Base-by-base conservation (phyloP, 139 green algal species). In the Diplosphaera chodatii region DNA sequence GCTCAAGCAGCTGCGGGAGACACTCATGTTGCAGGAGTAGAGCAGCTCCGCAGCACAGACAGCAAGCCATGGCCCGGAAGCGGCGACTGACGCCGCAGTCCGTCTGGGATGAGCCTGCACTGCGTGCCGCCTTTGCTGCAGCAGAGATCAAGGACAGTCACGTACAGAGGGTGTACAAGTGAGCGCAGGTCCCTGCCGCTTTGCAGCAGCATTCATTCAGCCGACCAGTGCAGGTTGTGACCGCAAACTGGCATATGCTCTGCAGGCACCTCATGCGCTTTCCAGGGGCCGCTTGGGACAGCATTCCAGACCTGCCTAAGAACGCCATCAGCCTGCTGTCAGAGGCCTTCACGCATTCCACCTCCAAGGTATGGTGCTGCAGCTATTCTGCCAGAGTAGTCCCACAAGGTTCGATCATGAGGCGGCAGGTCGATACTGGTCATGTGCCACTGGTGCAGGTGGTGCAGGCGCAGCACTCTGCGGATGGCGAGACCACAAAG, bases 401-500 rank as follows among this genome's bases (percentile, higher is more conserved):
- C n/a, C n/a, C n/a, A n/a, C n/a, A n/a, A n/a, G n/a, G n/a, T n/a
- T n/a, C n/a, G n/a, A n/a, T n/a, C n/a, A n/a, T n/a, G n/a, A n/a
- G n/a, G n/a, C n/a, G n/a, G n/a, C n/a, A n/a, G n/a, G n/a, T n/a
- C n/a, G n/a, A n/a, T n/a, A n/a, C n/a, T n/a, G n/a, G n/a, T n/a
- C n/a, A n/a, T n/a, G n/a, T n/a, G n/a, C n/a, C n/a, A n/a, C n/a
- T n/a, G n/a, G n/a, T n/a, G n/a, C 48, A 59, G 48, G 48, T 95
- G 29, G 70, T 86, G 15, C 40, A 71, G 15, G 71, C 63, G 18
- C 77, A 87, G 76, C 70, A 59, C 6, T 92, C 84, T 28, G 65
- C 63, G 25, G 85, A 91, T 64, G 83, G 80, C 16, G 80, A 85
- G 66, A 96, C 92, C 4, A 91, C 79, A 33, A 97, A 97, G 81